These are phyloP conservation scores for Zanthoxylum bungeanum DNA, from an alignment of 345 rosid genomes.

Conservation along the genomic window DNA sequence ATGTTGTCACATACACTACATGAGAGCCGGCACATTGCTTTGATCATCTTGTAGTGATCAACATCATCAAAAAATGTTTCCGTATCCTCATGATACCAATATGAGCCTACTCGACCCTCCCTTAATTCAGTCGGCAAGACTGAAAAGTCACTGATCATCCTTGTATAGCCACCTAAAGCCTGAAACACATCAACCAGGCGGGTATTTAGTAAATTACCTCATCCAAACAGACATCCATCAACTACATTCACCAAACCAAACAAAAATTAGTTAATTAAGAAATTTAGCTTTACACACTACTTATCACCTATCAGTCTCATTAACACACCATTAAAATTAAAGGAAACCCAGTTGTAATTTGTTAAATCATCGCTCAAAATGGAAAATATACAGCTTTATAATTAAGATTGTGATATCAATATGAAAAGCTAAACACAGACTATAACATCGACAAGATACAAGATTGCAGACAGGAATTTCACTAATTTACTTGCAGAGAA, in stretches of 20 bases:
- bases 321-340: not conserved
- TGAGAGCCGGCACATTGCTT: slow-evolving; percentile 96
- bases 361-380: not conserved
- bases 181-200: slow-evolving; percentile 15
- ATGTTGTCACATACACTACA: slow-evolving; percentile 77
- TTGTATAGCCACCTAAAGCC: slow-evolving; percentile 94
- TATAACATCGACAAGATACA: no score
- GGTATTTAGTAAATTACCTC: not conserved
- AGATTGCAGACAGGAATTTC: not conserved
- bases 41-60: slow-evolving; percentile 94
- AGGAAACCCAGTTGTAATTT: no score
- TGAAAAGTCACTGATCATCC: slow-evolving; percentile 80
- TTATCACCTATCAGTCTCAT: no score
- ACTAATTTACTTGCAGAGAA: not conserved
- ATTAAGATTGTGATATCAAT: not conserved
- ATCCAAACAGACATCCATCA: not conserved
- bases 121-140: slow-evolving; percentile 71
- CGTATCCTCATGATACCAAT: slow-evolving; percentile 89
- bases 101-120: slow-evolving; percentile 74
- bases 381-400: no score
- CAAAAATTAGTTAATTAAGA: not conserved
- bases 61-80: slow-evolving; percentile 83
- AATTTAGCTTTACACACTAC: not conserved
- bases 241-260: not conserved
- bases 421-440: not conserved